phyloP scores from a whole-genome alignment of 2,329 filamentous ascomycete species.

The Alternaria brassicicola region DNA sequence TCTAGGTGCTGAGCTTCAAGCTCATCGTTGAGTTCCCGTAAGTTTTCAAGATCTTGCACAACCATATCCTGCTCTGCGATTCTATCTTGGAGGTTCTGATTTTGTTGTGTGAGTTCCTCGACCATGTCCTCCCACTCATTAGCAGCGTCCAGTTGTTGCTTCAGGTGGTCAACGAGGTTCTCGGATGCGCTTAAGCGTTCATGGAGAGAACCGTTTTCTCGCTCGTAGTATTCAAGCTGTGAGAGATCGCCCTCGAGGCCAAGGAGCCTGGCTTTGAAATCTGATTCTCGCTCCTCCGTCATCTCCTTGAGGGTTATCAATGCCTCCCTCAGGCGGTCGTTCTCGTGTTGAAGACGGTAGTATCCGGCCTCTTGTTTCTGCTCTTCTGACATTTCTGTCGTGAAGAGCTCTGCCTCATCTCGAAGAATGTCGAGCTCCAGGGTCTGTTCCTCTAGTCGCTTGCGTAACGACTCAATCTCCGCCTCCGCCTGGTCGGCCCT shows the following conservation, averaged over 20 bases:
- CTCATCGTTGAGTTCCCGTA: slow-evolving; percentile 94
- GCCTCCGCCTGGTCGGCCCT: slow-evolving; percentile 80
- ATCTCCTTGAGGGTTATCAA: slow-evolving; percentile 84
- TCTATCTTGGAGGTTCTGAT: slow-evolving; percentile 80
- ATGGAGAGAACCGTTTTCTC: slow-evolving; percentile 71
- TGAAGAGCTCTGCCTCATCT: slow-evolving; percentile 85
- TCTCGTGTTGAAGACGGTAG: slow-evolving; percentile 89
- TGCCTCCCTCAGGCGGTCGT: slow-evolving; percentile 85
- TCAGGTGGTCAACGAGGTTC: slow-evolving; percentile 79
- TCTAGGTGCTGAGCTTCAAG: slow-evolving; percentile 92
- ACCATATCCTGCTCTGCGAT: slow-evolving; percentile 81
- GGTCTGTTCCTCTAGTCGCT: slow-evolving; percentile 81
- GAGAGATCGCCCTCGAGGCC: slow-evolving; percentile 46
- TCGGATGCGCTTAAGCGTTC: slow-evolving; percentile 77
- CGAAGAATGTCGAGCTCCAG: slow-evolving; percentile 85
- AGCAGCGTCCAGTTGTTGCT: slow-evolving; percentile 88
- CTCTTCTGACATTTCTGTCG: slow-evolving; percentile 84
- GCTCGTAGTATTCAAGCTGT: slow-evolving; percentile 49
- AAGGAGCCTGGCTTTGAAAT: slow-evolving; percentile 64
- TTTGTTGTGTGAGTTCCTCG: slow-evolving; percentile 86
- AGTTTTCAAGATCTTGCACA: slow-evolving; percentile 84
- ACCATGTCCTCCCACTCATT: slow-evolving; percentile 92
- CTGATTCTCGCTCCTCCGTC: slow-evolving; percentile 81
- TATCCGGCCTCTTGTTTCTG: slow-evolving; percentile 86
- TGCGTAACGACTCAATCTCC: slow-evolving; percentile 78